Evolutionary conservation across 768 basidiomycete genomes (phyloP).

Genomic region (Phanerodontia chrysosporium): DNA sequence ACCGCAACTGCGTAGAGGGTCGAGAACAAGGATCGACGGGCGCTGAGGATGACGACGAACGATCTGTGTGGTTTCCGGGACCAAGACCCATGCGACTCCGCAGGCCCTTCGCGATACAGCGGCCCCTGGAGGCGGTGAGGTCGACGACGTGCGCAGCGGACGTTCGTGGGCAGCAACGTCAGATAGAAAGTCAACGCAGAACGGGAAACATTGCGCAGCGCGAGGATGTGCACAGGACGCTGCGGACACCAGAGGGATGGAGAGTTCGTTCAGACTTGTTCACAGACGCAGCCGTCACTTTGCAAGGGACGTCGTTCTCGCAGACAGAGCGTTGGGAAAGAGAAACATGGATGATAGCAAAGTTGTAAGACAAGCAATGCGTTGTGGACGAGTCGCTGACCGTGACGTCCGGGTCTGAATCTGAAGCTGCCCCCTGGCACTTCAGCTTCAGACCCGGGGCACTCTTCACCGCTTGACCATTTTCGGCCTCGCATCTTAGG

Average conservation of each 20-base stretch:
- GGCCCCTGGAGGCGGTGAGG: neutral
- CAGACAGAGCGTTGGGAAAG: too few relatives aligned
- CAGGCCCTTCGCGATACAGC: neutral
- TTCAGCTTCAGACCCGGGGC: too few relatives aligned
- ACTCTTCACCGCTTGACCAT: too few relatives aligned
- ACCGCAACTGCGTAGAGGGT: slow-evolving; percentile 35
- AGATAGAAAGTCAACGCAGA: neutral
- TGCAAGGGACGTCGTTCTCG: too few relatives aligned
- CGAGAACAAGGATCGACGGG: slow-evolving; percentile 45
- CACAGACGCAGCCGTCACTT: too few relatives aligned
- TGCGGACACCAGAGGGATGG: neutral
- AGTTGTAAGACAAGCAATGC: too few relatives aligned
- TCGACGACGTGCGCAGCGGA: neutral
- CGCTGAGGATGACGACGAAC: neutral
- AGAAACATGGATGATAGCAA: too few relatives aligned
- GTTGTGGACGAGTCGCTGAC: too few relatives aligned
- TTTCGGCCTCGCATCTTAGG: too few relatives aligned
- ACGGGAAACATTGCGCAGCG: neutral
- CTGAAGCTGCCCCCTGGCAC: too few relatives aligned
- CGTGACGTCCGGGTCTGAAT: too few relatives aligned
- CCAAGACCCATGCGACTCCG: neutral
- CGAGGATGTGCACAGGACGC: neutral
- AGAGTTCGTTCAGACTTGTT: neutral
- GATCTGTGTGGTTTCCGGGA: neutral
- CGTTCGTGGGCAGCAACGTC: neutral